Evolutionary conservation across 2,329 filamentous ascomycete genomes (phyloP).

Genomic region (Calcarisporium arbuscula): DNA sequence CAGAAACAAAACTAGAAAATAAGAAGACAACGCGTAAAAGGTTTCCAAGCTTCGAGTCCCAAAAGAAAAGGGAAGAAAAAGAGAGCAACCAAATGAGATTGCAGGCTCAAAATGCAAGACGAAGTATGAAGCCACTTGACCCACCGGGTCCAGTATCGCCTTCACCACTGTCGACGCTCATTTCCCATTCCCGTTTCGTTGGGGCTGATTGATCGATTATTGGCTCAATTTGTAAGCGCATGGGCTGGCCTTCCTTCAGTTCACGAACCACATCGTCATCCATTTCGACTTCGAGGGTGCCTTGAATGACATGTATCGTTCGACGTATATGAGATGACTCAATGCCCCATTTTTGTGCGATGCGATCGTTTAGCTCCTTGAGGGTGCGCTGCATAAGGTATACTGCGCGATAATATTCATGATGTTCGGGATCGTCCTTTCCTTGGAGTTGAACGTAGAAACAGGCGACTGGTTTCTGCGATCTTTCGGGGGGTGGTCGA

Average conservation of each 20-base stretch:
- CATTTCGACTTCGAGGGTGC: constrained; percentile 75
- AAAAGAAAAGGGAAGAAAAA: no score
- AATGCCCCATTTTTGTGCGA: constrained; percentile 75
- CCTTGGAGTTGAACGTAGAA: constrained; percentile 68
- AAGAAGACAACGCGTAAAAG: no score
- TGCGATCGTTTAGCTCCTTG: constrained; percentile 63
- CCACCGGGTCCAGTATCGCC: constrained; percentile 9
- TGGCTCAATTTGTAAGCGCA: constrained; percentile 64
- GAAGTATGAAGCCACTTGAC: no score
- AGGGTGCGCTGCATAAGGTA: constrained; percentile 76
- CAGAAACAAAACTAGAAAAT: no score
- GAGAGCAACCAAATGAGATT: no score
- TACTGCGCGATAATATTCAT: constrained; percentile 72
- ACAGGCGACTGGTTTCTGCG: constrained; percentile 72
- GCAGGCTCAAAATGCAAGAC: no score
- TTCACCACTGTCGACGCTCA: constrained; percentile 47
- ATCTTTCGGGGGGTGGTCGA: constrained; percentile 66
- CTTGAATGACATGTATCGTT: constrained; percentile 64
- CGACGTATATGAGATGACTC: constrained; percentile 66
- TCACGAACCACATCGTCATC: constrained; percentile 86
- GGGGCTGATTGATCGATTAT: constrained; percentile 23
- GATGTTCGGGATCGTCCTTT: constrained; percentile 40
- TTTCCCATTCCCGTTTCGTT: constrained; percentile 55
- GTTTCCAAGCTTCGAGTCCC: no score
- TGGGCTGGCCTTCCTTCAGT: constrained; percentile 85